A percentile compares a stretch with the other conserved stretches of the same genome.
Evolutionary conservation across 1,139 yeast species (phyloP).

Genomic region (Sugiyamaella japonica): DNA sequence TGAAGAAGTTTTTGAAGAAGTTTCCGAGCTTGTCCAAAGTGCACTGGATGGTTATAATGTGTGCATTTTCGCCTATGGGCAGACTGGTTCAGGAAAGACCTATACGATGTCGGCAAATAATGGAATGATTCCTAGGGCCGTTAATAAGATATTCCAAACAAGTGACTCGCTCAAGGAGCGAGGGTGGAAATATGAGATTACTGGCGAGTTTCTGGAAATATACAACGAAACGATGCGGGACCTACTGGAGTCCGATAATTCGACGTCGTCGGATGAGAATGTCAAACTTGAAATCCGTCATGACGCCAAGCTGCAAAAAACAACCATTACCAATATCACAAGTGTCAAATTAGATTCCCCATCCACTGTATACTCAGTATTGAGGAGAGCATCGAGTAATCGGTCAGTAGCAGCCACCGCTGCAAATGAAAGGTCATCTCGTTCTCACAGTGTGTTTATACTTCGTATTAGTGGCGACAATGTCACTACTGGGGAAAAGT

Average conservation of each 20-base stretch:
- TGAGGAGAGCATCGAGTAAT: conserved; percentile 57
- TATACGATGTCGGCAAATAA: conserved; percentile 75
- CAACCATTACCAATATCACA: conserved; percentile 62
- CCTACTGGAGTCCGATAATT: conserved; percentile 47
- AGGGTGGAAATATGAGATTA: conserved; percentile 67
- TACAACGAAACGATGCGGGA: conserved; percentile 83
- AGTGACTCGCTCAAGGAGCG: conserved; percentile 37
- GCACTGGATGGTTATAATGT: conserved; percentile 89
- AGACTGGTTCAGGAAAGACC: conserved; percentile 96
- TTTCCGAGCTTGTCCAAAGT: conserved; percentile 84
- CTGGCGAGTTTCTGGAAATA: conserved; percentile 84
- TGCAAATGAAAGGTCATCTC: conserved; percentile 75
- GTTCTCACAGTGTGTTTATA: conserved; percentile 73
- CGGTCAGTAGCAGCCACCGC: conserved; percentile 76
- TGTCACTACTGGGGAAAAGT: conserved; percentile 48
- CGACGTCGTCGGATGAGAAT: neutral
- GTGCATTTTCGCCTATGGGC: conserved; percentile 96
- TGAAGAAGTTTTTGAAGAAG: conserved; percentile 70
- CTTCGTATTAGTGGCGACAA: conserved; percentile 61
- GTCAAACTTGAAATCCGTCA: conserved; percentile 70
- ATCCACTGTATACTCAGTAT: conserved; percentile 51
- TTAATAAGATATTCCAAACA: conserved; percentile 64
- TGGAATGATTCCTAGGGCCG: conserved; percentile 84
- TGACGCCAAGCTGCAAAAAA: conserved; percentile 53
- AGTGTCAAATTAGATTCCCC: conserved; percentile 51